Conservation (phyloP, 2,329 filamentous ascomycete species). For the Fusarium pseudocircinatum region DNA sequence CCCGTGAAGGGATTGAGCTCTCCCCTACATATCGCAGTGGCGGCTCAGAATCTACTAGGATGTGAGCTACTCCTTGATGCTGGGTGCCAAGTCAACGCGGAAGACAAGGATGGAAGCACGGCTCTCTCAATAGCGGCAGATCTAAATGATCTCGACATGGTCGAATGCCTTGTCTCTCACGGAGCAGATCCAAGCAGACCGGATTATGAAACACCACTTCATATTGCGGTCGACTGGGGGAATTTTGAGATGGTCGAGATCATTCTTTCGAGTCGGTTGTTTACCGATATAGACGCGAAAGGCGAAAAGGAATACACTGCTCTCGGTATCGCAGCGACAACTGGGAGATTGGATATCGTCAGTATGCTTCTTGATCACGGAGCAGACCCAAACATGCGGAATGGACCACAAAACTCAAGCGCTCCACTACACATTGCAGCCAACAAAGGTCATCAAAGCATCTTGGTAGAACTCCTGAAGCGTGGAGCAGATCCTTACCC, state of each 20-base stretch:
- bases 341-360: constrained; percentile 19
- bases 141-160: neutral
- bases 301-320: constrained; percentile 12
- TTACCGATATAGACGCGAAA: constrained; percentile 12
- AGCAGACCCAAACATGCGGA: constrained; percentile 29
- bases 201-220: constrained; percentile 15
- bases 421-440: constrained; percentile 22
- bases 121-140: constrained; percentile 21
- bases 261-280: constrained; percentile 9
- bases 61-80: constrained; percentile 19
- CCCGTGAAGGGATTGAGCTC: neutral
- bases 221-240: constrained; percentile 23
- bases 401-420: constrained; percentile 7
- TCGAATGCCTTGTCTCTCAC: constrained; percentile 17
- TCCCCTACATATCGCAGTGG: constrained; percentile 23
- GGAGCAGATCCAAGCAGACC: constrained; percentile 27
- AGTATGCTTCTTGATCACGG: constrained; percentile 31
- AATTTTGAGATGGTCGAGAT: constrained; percentile 12
- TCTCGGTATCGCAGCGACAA: constrained; percentile 17
- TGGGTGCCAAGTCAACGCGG: constrained; percentile 21
- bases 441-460: neutral
- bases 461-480: constrained; percentile 27
- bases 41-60: constrained; percentile 6
- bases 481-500: constrained; percentile 22
- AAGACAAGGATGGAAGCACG: constrained; percentile 1